Conservation (phyloP, 2,329 filamentous ascomycete genomes). For the Westerdykella ornata region DNA sequence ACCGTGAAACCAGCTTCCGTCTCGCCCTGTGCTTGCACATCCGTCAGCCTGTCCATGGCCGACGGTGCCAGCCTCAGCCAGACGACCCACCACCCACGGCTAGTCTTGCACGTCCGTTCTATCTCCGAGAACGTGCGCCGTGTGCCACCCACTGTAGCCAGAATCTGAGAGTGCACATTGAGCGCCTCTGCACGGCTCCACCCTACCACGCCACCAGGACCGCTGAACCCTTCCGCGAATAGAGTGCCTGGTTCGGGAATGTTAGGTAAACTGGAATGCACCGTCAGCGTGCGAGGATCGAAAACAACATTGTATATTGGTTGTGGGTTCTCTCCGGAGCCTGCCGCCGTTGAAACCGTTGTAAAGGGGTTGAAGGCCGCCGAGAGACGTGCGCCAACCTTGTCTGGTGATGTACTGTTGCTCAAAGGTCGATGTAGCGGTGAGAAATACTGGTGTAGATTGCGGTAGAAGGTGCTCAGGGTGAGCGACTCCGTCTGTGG, state of each 20-base stretch:
- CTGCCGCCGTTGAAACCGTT: conserved; percentile 28
- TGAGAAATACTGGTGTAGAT: conserved; percentile 48
- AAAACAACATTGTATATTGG: conserved; percentile 56
- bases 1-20: conserved; percentile 18
- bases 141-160: conserved; percentile 51
- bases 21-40: conserved; percentile 4
- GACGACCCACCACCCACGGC: conserved; percentile 60
- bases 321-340: conserved; percentile 27
- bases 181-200: conserved; percentile 55
- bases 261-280: conserved; percentile 58
- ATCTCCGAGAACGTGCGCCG: conserved; percentile 41
- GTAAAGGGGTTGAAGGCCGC: conserved; percentile 33
- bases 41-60: conserved; percentile 2
- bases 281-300: conserved; percentile 52
- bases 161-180: conserved; percentile 55
- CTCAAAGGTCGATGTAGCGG: conserved; percentile 43
- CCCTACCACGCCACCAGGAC: conserved; percentile 3
- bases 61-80: conserved; percentile 51
- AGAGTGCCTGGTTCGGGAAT: conserved; percentile 51
- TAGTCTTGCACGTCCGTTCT: conserved; percentile 57
- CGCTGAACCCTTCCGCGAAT: conserved; percentile 34
- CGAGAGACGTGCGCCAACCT: conserved; percentile 40
- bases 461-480: conserved; percentile 42
- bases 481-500: conserved; percentile 51
- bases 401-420: conserved; percentile 37